These are phyloP conservation scores for Tetracladium maxilliforme DNA, from an alignment of 2,329 filamentous ascomycete species.

Conservation along the genomic window DNA sequence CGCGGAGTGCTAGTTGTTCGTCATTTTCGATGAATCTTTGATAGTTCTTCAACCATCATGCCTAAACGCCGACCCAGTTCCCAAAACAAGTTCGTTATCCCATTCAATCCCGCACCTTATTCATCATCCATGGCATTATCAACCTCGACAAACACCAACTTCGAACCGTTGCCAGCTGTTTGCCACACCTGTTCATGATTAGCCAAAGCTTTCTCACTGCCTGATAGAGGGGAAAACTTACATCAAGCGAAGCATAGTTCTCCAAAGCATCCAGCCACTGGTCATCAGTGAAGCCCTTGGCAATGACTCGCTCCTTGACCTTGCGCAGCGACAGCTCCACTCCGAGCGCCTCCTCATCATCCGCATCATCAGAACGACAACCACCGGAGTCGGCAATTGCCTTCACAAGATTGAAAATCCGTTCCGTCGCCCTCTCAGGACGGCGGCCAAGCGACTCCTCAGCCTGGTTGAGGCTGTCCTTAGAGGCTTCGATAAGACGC, in stretches of 20 bases:
- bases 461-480: slow-evolving; percentile 73
- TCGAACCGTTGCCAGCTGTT: slow-evolving; percentile 54
- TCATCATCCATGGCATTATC: slow-evolving; percentile 34
- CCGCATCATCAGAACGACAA: slow-evolving; percentile 15
- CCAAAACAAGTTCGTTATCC: too few species aligned
- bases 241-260: slow-evolving; percentile 78
- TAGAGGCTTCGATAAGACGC: slow-evolving; percentile 81
- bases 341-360: slow-evolving; percentile 44
- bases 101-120: too few species aligned
- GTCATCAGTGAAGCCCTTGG: slow-evolving; percentile 92
- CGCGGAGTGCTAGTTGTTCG: too few species aligned
- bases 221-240: slow-evolving; percentile 37
- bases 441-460: slow-evolving; percentile 41
- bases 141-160: slow-evolving; percentile 55
- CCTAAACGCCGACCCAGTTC: too few species aligned
- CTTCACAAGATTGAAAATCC: slow-evolving; percentile 92
- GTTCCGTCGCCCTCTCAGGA: slow-evolving; percentile 65
- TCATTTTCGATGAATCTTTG: too few species aligned
- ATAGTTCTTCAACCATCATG: too few species aligned
- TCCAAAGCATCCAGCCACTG: slow-evolving; percentile 78
- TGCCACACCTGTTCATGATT: slow-evolving; percentile 51
- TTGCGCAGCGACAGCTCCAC: slow-evolving; percentile 76
- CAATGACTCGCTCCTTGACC: slow-evolving; percentile 81
- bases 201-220: background rate
- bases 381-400: slow-evolving; percentile 75